Evolutionary conservation across 768 basidiomycete genomes (phyloP).

Genomic region (Mycena kentingensis): DNA sequence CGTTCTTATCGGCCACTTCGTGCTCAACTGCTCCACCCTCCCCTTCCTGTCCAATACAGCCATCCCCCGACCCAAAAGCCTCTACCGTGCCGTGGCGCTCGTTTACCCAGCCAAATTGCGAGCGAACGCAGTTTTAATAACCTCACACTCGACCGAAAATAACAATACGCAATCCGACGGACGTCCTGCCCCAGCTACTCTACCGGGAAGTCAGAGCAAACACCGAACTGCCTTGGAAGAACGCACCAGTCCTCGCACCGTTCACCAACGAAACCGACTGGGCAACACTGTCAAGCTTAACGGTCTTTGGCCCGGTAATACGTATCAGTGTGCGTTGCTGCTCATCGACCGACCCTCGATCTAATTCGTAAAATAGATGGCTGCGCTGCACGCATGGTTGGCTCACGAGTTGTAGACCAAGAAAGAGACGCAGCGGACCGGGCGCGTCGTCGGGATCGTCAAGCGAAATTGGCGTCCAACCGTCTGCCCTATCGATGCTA

Average conservation of each 20-base stretch:
- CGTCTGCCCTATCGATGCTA: slow-evolving; percentile 93
- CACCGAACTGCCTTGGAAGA: slow-evolving; percentile 46
- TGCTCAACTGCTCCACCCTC: slow-evolving; percentile 52
- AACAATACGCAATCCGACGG: slow-evolving; percentile 65
- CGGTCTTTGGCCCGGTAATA: slow-evolving; percentile 68
- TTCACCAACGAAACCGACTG: slow-evolving; percentile 54
- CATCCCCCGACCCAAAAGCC: slow-evolving; percentile 6
- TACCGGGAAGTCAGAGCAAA: slow-evolving; percentile 44
- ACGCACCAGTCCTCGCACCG: slow-evolving; percentile 53
- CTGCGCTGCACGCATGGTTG: no score
- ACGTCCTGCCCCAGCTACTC: slow-evolving; percentile 39
- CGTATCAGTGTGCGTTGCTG: slow-evolving; percentile 65
- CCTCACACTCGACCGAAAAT: slow-evolving; percentile 65
- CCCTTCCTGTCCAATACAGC: slow-evolving; percentile 42
- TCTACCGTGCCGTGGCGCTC: slow-evolving; percentile 29
- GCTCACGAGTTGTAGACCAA: no score
- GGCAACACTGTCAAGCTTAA: slow-evolving; percentile 53
- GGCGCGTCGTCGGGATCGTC: slow-evolving; percentile 86
- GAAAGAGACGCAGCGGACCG: slow-evolving; percentile 86
- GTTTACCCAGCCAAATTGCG: slow-evolving; percentile 33
- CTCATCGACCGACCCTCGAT: slow-evolving; percentile 5
- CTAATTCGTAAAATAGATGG: slow-evolving; percentile 39
- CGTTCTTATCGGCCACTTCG: slow-evolving; percentile 35
- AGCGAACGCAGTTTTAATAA: slow-evolving; percentile 36
- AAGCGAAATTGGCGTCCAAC: slow-evolving; percentile 96